Evolutionary conservation across 2,329 filamentous ascomycete species (phyloP).

Genomic region (Aspergillus terreus): DNA sequence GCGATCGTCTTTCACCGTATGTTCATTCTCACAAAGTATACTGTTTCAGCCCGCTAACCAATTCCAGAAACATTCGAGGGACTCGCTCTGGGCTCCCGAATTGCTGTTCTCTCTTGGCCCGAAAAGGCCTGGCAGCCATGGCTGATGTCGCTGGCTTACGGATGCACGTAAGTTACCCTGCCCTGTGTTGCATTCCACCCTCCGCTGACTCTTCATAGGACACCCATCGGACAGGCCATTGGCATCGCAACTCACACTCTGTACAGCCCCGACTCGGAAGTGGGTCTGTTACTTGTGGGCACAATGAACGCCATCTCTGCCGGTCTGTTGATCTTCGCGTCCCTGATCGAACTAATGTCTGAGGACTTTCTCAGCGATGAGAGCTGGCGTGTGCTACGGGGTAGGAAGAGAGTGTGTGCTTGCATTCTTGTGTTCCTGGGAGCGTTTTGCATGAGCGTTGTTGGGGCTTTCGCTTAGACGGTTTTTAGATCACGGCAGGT

Average conservation of each 20-base stretch:
- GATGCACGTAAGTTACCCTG: slow-evolving; percentile 42
- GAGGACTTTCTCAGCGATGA: slow-evolving; percentile 76
- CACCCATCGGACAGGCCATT: slow-evolving; percentile 73
- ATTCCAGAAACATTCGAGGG: slow-evolving; percentile 33
- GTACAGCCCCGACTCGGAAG: slow-evolving; percentile 70
- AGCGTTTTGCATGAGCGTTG: slow-evolving; percentile 65
- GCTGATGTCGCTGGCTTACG: slow-evolving; percentile 76
- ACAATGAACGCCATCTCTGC: slow-evolving; percentile 79
- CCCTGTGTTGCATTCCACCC: not conserved
- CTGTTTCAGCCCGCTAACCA: not conserved
- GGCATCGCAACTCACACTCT: slow-evolving; percentile 70
- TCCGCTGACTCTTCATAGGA: slow-evolving; percentile 46
- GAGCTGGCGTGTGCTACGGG: slow-evolving; percentile 65
- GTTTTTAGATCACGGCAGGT: not conserved
- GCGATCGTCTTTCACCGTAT: slow-evolving; percentile 36
- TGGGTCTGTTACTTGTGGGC: slow-evolving; percentile 71
- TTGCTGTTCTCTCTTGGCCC: slow-evolving; percentile 29
- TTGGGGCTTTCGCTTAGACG: slow-evolving; percentile 65
- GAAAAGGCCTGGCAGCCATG: slow-evolving; percentile 42
- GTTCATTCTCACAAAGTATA: slow-evolving; percentile 8
- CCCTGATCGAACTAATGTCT: slow-evolving; percentile 71
- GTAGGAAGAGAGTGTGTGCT: slow-evolving; percentile 59
- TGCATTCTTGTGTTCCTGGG: slow-evolving; percentile 62
- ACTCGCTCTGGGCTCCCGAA: slow-evolving; percentile 31
- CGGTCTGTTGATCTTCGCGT: slow-evolving; percentile 73